Conservation (phyloP, 768 basidiomycete genomes). For the Russula virescens region DNA sequence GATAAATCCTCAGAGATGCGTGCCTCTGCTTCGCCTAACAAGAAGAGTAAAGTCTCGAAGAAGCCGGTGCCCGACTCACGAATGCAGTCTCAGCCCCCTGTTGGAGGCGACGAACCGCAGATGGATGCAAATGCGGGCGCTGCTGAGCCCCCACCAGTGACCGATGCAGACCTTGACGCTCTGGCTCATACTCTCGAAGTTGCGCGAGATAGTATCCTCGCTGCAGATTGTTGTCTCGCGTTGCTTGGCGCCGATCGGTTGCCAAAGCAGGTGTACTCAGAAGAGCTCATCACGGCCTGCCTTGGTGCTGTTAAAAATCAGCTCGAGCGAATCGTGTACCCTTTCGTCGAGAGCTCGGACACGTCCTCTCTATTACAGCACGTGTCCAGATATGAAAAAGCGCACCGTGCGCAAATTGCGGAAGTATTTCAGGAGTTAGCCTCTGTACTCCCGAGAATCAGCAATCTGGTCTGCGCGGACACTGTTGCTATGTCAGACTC, state of each 20-base stretch:
- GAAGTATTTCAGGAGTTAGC: conserved; percentile 72
- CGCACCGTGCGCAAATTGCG: conserved; percentile 45
- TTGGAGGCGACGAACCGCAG: conserved; percentile 33
- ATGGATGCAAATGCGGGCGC: conserved; percentile 26
- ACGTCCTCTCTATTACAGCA: conserved; percentile 47
- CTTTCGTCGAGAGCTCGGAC: conserved; percentile 69
- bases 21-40: conserved; percentile 25
- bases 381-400: conserved; percentile 38
- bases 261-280: conserved; percentile 92
- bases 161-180: conserved; percentile 46
- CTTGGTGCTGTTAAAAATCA: conserved; percentile 73
- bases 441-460: conserved; percentile 67
- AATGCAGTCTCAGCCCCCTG: conserved; percentile 41
- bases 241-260: conserved; percentile 73
- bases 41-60: conserved; percentile 43
- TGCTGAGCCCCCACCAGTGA: conserved; percentile 29
- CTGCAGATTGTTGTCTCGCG: conserved; percentile 78
- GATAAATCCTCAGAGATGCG: conserved; percentile 22
- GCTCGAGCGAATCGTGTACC: conserved; percentile 74
- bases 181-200: conserved; percentile 50
- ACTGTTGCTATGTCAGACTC: conserved; percentile 78
- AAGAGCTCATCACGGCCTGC: conserved; percentile 83
- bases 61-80: conserved; percentile 32
- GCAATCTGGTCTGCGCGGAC: conserved; percentile 66
- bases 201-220: conserved; percentile 68